Percentiles rank a stretch among this genome's conserved stretches.
These are phyloP conservation scores for Aspergillus campestris DNA, from an alignment of 495 filamentous ascomycete genomes.

Conservation along the genomic window DNA sequence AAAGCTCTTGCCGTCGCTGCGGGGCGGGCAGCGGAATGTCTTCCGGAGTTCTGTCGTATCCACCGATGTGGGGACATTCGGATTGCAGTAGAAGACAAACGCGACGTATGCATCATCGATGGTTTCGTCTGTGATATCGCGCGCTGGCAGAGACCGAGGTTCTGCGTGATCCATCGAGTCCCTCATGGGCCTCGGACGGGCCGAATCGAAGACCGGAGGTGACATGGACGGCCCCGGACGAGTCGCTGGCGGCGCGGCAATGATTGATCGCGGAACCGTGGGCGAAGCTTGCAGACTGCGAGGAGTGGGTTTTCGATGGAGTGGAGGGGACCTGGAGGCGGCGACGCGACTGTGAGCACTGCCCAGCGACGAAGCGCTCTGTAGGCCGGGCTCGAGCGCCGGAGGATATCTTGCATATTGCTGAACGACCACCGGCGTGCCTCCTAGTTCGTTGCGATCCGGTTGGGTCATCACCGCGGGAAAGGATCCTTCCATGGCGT, in stretches of 20 bases:
- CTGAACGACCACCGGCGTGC: slow-evolving; percentile 32
- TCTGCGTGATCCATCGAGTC: slow-evolving; percentile 31
- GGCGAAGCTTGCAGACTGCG: slow-evolving; percentile 39
- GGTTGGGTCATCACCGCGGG: slow-evolving; percentile 27
- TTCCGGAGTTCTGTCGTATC: slow-evolving; percentile 69
- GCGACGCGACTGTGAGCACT: slow-evolving; percentile 35
- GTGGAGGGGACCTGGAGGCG: slow-evolving; percentile 29
- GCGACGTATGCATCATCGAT: slow-evolving; percentile 81
- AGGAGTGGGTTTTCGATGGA: slow-evolving; percentile 37
- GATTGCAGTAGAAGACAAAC: slow-evolving; percentile 92
- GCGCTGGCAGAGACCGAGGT: slow-evolving; percentile 51
- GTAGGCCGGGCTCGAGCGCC: slow-evolving; percentile 29
- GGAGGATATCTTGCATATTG: slow-evolving; percentile 39
- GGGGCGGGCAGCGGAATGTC: slow-evolving; percentile 75
- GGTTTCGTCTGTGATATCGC: slow-evolving; percentile 58
- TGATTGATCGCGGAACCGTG: slow-evolving; percentile 23
- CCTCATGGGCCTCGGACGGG: slow-evolving; percentile 23
- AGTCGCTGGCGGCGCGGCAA: slow-evolving; percentile 20
- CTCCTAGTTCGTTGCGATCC: slow-evolving; percentile 21
- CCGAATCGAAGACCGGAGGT: slow-evolving; percentile 30
- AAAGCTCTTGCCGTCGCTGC: slow-evolving; percentile 88
- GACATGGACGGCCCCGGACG: slow-evolving; percentile 35
- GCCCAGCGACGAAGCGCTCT: slow-evolving; percentile 36
- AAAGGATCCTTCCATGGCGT: slow-evolving; percentile 28
- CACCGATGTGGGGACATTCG: slow-evolving; percentile 59